A percentile compares a stretch with the other conserved stretches of the same genome.
phyloP scores from a whole-genome alignment of 768 basidiomycete species.

The Pleurotus ostreatus region DNA sequence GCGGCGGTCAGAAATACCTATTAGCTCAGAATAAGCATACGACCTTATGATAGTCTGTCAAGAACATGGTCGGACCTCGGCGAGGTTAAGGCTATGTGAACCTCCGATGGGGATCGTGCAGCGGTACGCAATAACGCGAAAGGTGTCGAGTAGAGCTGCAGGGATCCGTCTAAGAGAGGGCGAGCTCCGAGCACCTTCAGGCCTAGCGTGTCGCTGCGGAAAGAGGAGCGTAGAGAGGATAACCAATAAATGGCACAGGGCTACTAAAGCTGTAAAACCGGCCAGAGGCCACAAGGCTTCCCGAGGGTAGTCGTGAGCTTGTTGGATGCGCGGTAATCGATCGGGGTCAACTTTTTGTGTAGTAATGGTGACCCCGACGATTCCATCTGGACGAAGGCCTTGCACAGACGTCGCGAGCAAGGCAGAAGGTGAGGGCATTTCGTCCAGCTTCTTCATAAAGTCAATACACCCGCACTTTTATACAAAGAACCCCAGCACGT shows the following conservation, averaged over 20 bases:
- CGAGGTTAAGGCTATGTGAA: constrained; percentile 33
- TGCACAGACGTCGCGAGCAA: background rate
- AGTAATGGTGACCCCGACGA: background rate
- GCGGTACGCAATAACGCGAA: constrained; percentile 33
- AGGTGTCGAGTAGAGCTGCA: constrained; percentile 25
- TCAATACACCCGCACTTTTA: background rate
- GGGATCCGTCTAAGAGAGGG: constrained; percentile 26
- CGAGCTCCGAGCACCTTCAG: constrained; percentile 2
- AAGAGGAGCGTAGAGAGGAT: constrained; percentile 17
- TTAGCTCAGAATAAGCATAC: background rate
- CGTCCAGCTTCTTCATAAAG: background rate
- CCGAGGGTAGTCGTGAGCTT: constrained; percentile 28
- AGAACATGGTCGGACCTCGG: constrained; percentile 25
- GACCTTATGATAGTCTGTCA: background rate
- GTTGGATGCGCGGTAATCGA: constrained; percentile 4
- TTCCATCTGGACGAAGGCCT: background rate
- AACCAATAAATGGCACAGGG: constrained; percentile 28
- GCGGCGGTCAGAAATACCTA: constrained; percentile 28
- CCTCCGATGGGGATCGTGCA: constrained; percentile 30
- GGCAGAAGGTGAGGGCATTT: background rate
- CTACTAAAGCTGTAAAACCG: constrained; percentile 36
- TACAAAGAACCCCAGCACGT: background rate
- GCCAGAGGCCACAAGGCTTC: constrained; percentile 40
- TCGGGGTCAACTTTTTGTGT: constrained; percentile 5
- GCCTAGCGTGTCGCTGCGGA: constrained; percentile 8